Conservation (phyloP, 352 stramenopile species). For the Globisporangium emineosum region DNA sequence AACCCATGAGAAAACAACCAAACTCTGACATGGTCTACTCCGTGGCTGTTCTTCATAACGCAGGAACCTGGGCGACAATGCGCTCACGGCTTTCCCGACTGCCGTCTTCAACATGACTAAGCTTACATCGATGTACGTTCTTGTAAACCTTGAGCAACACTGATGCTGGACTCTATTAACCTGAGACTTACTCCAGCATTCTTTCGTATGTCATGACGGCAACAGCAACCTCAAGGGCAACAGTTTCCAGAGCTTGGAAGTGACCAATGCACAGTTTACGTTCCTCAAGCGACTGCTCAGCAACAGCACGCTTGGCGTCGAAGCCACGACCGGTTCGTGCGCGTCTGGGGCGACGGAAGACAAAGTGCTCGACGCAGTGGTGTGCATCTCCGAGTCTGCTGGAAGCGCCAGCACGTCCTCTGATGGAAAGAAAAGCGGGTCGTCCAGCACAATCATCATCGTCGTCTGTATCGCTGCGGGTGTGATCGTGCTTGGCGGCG, state of each 20-base stretch:
- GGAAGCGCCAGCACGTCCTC: constrained; percentile 7
- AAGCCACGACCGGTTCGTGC: constrained; percentile 29
- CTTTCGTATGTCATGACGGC: not conserved
- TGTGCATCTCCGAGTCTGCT: constrained; percentile 42
- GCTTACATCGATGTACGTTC: constrained; percentile 53
- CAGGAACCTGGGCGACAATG: constrained; percentile 54
- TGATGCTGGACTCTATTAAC: not conserved
- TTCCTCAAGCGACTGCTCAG: constrained; percentile 41
- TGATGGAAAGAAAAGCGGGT: not conserved
- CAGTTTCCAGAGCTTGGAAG: constrained; percentile 38
- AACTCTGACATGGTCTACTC: not conserved
- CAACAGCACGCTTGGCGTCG: constrained; percentile 43
- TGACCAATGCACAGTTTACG: constrained; percentile 40
- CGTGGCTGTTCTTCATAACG: not conserved
- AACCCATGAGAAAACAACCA: not conserved
- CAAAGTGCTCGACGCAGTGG: constrained; percentile 42
- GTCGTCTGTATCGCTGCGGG: constrained; percentile 55
- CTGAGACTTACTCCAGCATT: not conserved
- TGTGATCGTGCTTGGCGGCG: constrained; percentile 40
- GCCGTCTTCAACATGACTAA: constrained; percentile 69
- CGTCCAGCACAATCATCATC: constrained; percentile 39
- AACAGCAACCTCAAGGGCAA: constrained; percentile 55
- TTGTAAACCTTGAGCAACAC: not conserved
- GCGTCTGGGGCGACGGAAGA: constrained; percentile 27
- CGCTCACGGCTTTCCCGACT: constrained; percentile 47